Percentiles rank a stretch among this genome's conserved stretches.
These are phyloP conservation scores for Vaccinium macrocarpon DNA, from an alignment of 148 eudicot species.

Conservation along the genomic window DNA sequence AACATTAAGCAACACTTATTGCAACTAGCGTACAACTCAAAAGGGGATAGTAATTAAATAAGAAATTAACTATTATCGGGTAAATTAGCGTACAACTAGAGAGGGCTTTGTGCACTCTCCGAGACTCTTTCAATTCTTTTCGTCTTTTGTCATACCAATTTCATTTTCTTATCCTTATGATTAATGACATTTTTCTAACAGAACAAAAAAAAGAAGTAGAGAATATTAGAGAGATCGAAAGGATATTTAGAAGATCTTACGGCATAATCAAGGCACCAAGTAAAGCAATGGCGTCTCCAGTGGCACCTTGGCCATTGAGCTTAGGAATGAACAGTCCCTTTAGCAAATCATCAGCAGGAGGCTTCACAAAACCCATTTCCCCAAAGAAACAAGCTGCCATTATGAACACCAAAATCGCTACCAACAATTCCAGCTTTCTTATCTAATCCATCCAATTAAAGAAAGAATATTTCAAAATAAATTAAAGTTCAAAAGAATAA, in stretches of 20 bases:
- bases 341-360: slow-evolving; percentile 47
- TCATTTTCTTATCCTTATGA: too few relatives aligned
- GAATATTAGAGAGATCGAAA: background rate
- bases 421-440: slow-evolving; percentile 64
- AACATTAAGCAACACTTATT: background rate
- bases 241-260: slow-evolving; percentile 24
- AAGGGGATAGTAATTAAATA: background rate
- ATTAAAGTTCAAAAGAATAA: background rate
- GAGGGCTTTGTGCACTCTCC: too few relatives aligned
- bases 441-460: slow-evolving; percentile 31
- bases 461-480: background rate
- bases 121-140: too few relatives aligned
- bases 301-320: slow-evolving; percentile 54
- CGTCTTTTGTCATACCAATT: too few relatives aligned
- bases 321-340: slow-evolving; percentile 75
- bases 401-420: slow-evolving; percentile 52
- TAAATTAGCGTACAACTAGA: too few relatives aligned
- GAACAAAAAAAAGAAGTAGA: too few relatives aligned
- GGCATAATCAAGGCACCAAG: slow-evolving; percentile 80
- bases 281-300: slow-evolving; percentile 71
- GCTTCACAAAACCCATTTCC: slow-evolving; percentile 65
- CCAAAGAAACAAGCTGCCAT: slow-evolving; percentile 80
- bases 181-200: too few relatives aligned
- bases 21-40: background rate
- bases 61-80: too few relatives aligned